Base-by-base conservation (phyloP, 371 early-diverging fungal genomes). In the Batkoa obscura region DNA sequence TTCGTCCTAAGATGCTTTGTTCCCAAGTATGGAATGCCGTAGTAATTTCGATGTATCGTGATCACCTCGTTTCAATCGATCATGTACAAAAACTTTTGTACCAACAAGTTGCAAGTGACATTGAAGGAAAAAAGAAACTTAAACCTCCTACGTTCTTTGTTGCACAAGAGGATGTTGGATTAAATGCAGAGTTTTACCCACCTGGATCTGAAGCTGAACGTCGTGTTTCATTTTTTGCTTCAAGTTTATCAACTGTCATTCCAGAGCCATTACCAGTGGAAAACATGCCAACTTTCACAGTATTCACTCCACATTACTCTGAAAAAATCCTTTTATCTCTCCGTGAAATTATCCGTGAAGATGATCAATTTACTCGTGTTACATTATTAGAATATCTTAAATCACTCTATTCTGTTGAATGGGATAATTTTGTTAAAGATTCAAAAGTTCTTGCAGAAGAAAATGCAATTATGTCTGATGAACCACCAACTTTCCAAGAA, bases 401-500 rank as follows among this genome's bases (percentile, higher is more conserved):
- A 63, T 81, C 87, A 33, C 69, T 89, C 23, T 83, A 88, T 60
- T 71, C 83, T 0, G 73, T 79, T 15, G 91, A 91, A 63, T 90
- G 90, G 90, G 87, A 83, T 50, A 89, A 89, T 67, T 91, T 88
- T 71, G 87, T 91, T 34, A 77, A 81, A 62, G 90, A 90, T 60
- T 87, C 86, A 49, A 87, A 86, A 66, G 73, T 84, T 33, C 60
- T 84, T 60, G 85, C 74, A 0, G 82, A 84, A 57, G 83, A 83
- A 45, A 81, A 74, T 8, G 61, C 59, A 2, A 57, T 69, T 51
- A 60, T 65, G 17, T 32, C 41, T 15, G 54, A 59, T 35, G 41
- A 61, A 41, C 55, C 55, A 9, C 43, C 57, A 2, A 41, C 36
- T 6, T 41, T 60, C 2, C 55, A 59, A 8, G 30, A 10, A 2